phyloP scores from a whole-genome alignment of 257 asterid species.

The Ballota nigra region DNA sequence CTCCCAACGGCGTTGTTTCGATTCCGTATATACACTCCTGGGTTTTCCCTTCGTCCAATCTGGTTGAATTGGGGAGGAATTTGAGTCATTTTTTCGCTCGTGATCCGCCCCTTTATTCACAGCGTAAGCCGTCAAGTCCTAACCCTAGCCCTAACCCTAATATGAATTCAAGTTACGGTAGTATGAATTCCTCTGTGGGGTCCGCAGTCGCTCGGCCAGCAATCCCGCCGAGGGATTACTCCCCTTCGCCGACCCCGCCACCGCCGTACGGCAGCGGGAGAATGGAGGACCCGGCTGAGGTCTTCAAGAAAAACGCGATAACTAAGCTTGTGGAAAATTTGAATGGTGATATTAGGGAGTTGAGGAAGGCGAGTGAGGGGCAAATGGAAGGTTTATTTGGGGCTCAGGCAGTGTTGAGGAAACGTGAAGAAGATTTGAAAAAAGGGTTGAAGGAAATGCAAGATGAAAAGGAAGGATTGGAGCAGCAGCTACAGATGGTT shows the following conservation, averaged over 20 bases:
- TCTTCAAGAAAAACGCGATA: conserved; percentile 54
- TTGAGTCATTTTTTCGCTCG: conserved; percentile 65
- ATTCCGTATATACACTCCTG: conserved; percentile 77
- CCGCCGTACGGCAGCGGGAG: conserved; percentile 56
- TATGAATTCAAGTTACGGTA: conserved; percentile 33
- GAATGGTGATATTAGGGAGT: conserved; percentile 56
- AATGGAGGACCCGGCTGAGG: conserved; percentile 73
- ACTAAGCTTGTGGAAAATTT: conserved; percentile 59
- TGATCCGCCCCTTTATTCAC: conserved; percentile 87
- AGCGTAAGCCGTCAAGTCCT: conserved; percentile 45
- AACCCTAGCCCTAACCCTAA: conserved; percentile 3
- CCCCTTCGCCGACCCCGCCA: conserved; percentile 58
- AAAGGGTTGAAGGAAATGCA: conserved; percentile 79
- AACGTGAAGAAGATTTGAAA: conserved; percentile 60
- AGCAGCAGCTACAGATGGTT: conserved; percentile 86
- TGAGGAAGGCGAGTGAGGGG: conserved; percentile 63
- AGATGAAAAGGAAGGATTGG: conserved; percentile 87
- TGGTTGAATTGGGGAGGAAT: conserved; percentile 67
- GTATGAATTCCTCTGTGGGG: conserved; percentile 38
- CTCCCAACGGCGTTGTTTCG: conserved; percentile 81
- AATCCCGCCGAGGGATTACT: conserved; percentile 65
- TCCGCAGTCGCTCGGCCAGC: conserved; percentile 48
- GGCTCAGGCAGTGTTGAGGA: conserved; percentile 62
- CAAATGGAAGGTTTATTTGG: conserved; percentile 87
- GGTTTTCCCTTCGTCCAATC: conserved; percentile 82